Evolutionary conservation across 2,329 filamentous ascomycete species (phyloP).

Genomic region (Cytospora paraplurivora): DNA sequence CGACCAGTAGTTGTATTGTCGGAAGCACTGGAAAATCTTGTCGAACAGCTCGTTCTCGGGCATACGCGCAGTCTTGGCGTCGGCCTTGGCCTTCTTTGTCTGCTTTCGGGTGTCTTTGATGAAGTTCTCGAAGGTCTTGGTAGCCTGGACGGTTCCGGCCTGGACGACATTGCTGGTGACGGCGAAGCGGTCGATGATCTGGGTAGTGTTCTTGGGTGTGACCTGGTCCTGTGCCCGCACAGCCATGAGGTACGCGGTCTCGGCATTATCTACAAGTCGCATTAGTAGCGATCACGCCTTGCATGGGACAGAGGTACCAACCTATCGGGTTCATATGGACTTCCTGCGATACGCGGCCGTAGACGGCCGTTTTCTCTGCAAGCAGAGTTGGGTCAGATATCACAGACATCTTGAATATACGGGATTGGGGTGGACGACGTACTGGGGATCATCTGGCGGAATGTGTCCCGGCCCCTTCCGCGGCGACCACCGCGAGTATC

Average conservation of each 20-base stretch:
- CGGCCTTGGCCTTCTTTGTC: slow-evolving; percentile 63
- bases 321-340: slow-evolving; percentile 36
- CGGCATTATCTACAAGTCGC: slow-evolving; percentile 38
- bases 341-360: slow-evolving; percentile 41
- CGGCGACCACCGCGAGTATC: slow-evolving; percentile 29
- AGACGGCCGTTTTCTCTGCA: slow-evolving; percentile 28
- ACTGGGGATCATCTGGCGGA: slow-evolving; percentile 75
- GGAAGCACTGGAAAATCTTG: slow-evolving; percentile 80
- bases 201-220: slow-evolving; percentile 51
- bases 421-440: slow-evolving; percentile 38
- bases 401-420: slow-evolving; percentile 31
- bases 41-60: slow-evolving; percentile 86
- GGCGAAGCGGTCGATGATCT: slow-evolving; percentile 52
- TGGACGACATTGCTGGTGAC: slow-evolving; percentile 60
- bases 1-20: slow-evolving; percentile 88
- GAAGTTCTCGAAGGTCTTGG: slow-evolving; percentile 52
- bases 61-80: slow-evolving; percentile 88
- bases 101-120: slow-evolving; percentile 54
- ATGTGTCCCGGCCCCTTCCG: slow-evolving; percentile 53
- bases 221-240: slow-evolving; percentile 49
- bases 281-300: slow-evolving; percentile 2
- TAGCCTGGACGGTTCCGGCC: slow-evolving; percentile 53
- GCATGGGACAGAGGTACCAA: neutral
- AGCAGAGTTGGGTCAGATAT: slow-evolving; percentile 17
- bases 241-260: slow-evolving; percentile 45